Evolutionary conservation across 805 yeast genomes (phyloP), one percentile per base, ranked within the genome.

Genomic region (Candida dajiaensis): DNA sequence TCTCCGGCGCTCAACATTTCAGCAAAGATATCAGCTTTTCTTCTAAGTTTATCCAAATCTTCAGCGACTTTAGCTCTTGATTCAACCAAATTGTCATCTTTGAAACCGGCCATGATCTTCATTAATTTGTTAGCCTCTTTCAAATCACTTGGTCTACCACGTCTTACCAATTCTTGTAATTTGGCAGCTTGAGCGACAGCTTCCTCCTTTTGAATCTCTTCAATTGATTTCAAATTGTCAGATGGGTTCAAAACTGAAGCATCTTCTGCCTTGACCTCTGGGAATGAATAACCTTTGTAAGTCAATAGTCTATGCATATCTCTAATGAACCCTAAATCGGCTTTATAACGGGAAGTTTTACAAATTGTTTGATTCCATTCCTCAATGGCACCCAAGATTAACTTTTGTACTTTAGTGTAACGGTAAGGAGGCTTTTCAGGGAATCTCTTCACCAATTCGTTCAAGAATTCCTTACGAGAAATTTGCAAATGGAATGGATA

Each of bases 91-190:
- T 81, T 79, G 63, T 89, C 96, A 58, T 86, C 89, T 64, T 86
- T 86, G 72, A 89, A 94, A 6, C 99, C 99, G 6, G 98, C 96
- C 97, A 94, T 89, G 55, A 94, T 81, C 64, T 92, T 89, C 99
- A 94, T 94, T 65, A 94, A 76, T 56, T 86, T 88, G 66, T 94
- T 94, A 39, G 99, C 99, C 66, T 94, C 99, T 57, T 84, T 87
- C 61, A 94, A 77, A 68, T 94, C 99, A 52, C 83, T 86, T 7
- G 99, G 98, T 64, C 87, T 85, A 38, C 98, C 99, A 58, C 97
- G 78, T 68, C 98, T 82, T 51, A 94, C 86, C 51, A 94, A 75
- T 66, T 94, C 99, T 68, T 94, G 99, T 53, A 94, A 76, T 68
- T 94, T 94, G 16, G 99, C 98, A 52, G 87, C 78, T 62, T 90